Evolutionary conservation across 2,329 filamentous ascomycete species (phyloP), one percentile per base, ranked within the genome.

Genomic region (Colletotrichum destructivum): DNA sequence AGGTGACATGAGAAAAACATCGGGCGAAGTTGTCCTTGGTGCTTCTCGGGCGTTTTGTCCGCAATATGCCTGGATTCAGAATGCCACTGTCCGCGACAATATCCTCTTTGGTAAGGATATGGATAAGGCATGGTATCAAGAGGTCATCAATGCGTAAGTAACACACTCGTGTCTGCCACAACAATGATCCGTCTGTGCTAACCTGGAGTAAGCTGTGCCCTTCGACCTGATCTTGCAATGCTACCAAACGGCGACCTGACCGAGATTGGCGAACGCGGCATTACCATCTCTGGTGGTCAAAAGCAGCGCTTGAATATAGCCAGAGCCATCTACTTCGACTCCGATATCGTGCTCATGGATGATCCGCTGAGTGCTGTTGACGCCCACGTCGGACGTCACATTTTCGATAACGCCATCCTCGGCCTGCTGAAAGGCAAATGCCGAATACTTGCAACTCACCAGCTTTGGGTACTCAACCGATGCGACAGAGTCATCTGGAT

Each of bases 51-150:
- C 96, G 0, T 98, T 98, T 77, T 98, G 96, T 75, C 96, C 96
- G 0, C 96, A 99, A 79, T 98, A 98, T 78, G 94, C 96, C 0
- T 99, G 96, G 96, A 98, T 99, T 60, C 96, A 98, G 79, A 98
- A 98, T 78, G 88, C 94, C 0, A 94, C 92, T 0, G 89, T 98
- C 4, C 91, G 90, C 73, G 90, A 98, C 44, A 99, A 99, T 77
- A 97, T 99, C 71, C 82, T 94, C 0, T 98, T 98, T 77, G 96
- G 96, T 13, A 96, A 94, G 75, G 88, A 90, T 0, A 89, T 92
- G 82, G 87, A 97, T 63, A 87, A 87, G 69, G 83, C 85, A 3
- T 98, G 96, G 95, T 97, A 98, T 78, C 88, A 92, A 55, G 84
- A 93, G 62, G 95, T 98, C n/a, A 87, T 98, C 42, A 89, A 93